Evolutionary conservation across 257 asterid genomes (phyloP).

Genomic region (Striga asiatica): DNA sequence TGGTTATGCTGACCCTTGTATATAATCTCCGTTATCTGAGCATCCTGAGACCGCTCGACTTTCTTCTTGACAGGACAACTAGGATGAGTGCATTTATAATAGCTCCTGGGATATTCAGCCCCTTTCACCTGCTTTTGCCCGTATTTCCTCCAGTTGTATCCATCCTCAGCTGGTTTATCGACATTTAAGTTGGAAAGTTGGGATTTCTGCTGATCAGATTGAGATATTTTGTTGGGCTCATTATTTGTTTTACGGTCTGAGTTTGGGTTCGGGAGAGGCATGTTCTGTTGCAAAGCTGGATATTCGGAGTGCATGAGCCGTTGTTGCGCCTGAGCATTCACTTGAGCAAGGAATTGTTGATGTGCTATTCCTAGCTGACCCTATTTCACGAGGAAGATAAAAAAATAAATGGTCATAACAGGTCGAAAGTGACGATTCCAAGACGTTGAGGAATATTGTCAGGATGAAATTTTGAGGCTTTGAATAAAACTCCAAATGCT

Average conservation of each 20-base stretch:
- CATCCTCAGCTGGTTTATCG: slow-evolving; percentile 45
- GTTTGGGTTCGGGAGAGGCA: slow-evolving; percentile 2
- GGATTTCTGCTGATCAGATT: slow-evolving; percentile 13
- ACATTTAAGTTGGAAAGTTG: slow-evolving; percentile 18
- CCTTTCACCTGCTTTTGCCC: slow-evolving; percentile 73
- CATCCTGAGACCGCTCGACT: slow-evolving; percentile 53
- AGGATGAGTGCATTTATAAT: slow-evolving; percentile 55
- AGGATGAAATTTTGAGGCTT: no score
- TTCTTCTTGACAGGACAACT: slow-evolving; percentile 74
- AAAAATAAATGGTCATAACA: slow-evolving; percentile 3
- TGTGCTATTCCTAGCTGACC: slow-evolving; percentile 43
- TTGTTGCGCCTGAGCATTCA: slow-evolving; percentile 39
- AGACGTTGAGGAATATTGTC: no score
- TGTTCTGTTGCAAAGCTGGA: slow-evolving; percentile 28
- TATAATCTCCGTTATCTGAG: slow-evolving; percentile 61
- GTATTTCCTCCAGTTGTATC: slow-evolving; percentile 61
- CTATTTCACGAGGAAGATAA: slow-evolving; percentile 22
- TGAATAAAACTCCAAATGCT: no score
- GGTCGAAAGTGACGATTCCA: neutral
- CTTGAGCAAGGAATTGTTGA: slow-evolving; percentile 48
- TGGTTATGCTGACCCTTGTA: slow-evolving; percentile 82
- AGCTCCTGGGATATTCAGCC: slow-evolving; percentile 56
- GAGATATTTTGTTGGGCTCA: slow-evolving; percentile 15
- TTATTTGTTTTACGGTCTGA: slow-evolving; percentile 1
- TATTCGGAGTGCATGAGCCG: slow-evolving; percentile 25